Evolutionary conservation across 1,284 basidiomycete species (phyloP).

Genomic region (Ceratobasidium theobromae): DNA sequence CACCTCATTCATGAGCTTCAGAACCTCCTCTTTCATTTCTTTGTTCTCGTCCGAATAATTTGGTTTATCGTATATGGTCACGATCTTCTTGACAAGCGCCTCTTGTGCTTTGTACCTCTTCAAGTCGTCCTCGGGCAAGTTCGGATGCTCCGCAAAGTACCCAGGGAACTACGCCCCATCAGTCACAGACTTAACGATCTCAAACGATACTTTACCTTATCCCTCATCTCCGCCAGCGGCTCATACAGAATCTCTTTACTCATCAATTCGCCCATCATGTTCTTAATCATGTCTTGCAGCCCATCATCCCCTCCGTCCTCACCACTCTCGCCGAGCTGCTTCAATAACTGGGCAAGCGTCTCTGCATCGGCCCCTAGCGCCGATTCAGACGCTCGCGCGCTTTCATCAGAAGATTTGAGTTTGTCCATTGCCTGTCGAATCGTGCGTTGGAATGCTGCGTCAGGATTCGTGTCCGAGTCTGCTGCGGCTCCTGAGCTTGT

Average conservation of each 20-base stretch:
- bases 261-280: conserved; percentile 94
- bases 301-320: conserved; percentile 50
- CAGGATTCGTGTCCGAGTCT: conserved; percentile 37
- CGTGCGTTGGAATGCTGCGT: conserved; percentile 69
- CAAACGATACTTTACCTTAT: conserved; percentile 59
- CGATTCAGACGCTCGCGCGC: conserved; percentile 47
- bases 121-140: conserved; percentile 62
- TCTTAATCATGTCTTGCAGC: conserved; percentile 77
- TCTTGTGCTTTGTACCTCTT: conserved; percentile 71
- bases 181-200: neutral
- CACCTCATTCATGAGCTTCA: conserved; percentile 78
- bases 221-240: conserved; percentile 83
- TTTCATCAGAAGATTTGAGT: conserved; percentile 71
- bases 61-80: conserved; percentile 73
- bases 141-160: conserved; percentile 64
- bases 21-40: conserved; percentile 56
- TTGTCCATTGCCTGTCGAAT: conserved; percentile 81
- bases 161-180: conserved; percentile 66
- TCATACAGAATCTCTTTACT: conserved; percentile 92
- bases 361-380: conserved; percentile 27
- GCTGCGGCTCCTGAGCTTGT: conserved; percentile 37
- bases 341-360: conserved; percentile 54
- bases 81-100: conserved; percentile 62
- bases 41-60: conserved; percentile 64
- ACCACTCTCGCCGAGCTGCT: conserved; percentile 47